These are phyloP conservation scores for Penicillium capsulatum DNA, from an alignment of 2,329 filamentous ascomycete species.

Conservation along the genomic window DNA sequence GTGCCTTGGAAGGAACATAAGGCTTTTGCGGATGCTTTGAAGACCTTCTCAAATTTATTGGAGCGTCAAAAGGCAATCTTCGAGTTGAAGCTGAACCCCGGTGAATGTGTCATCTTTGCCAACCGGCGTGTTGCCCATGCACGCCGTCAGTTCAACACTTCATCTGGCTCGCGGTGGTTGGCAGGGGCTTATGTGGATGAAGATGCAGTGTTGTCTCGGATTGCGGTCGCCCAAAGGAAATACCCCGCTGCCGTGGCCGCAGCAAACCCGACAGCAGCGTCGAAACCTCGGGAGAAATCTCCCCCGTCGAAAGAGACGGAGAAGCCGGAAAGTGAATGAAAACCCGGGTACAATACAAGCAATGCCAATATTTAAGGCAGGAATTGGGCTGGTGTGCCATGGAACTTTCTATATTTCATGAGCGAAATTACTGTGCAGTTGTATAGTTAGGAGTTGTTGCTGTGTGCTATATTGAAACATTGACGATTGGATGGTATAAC, in stretches of 20 bases:
- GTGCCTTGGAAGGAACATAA: background rate
- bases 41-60: slow-evolving; percentile 57
- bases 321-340: too few species aligned
- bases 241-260: slow-evolving; percentile 3
- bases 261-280: too few species aligned
- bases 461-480: too few species aligned
- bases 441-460: too few species aligned
- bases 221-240: slow-evolving; percentile 38
- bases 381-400: too few species aligned
- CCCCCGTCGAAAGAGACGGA: too few species aligned
- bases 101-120: slow-evolving; percentile 91
- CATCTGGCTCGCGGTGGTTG: slow-evolving; percentile 68
- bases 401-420: too few species aligned
- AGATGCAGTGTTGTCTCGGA: slow-evolving; percentile 55
- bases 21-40: slow-evolving; percentile 42
- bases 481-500: too few species aligned
- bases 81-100: slow-evolving; percentile 68
- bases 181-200: slow-evolving; percentile 78
- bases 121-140: slow-evolving; percentile 85
- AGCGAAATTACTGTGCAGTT: too few species aligned
- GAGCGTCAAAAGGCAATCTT: slow-evolving; percentile 57
- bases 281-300: too few species aligned
- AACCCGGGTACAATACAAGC: too few species aligned
- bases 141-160: slow-evolving; percentile 64
- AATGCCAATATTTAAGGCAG: too few species aligned